phyloP scores from a whole-genome alignment of 2,329 filamentous ascomycete species.

The Fusarium sp. region DNA sequence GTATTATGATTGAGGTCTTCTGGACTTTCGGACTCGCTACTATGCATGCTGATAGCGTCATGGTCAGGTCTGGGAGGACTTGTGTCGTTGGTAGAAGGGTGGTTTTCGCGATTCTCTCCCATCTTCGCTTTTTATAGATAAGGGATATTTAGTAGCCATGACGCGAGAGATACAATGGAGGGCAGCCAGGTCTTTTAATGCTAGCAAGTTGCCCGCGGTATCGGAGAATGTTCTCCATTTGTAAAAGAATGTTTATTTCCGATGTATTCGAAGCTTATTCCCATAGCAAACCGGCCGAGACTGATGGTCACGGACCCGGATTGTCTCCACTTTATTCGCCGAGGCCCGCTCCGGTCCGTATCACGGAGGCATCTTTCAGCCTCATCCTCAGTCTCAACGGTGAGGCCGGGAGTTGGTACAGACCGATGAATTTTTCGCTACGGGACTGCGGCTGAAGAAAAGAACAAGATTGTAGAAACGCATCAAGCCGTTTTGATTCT shows the following conservation, averaged over 20 bases:
- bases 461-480: no score
- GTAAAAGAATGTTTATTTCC: slow-evolving; percentile 40
- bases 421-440: background rate
- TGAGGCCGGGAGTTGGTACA: slow-evolving; percentile 3
- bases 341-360: slow-evolving; percentile 26
- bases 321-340: slow-evolving; percentile 29
- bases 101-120: slow-evolving; percentile 23
- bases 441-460: no score
- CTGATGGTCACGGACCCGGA: slow-evolving; percentile 20
- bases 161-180: slow-evolving; percentile 12
- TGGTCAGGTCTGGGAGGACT: slow-evolving; percentile 18
- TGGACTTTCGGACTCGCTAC: slow-evolving; percentile 19
- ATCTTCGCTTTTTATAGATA: slow-evolving; percentile 23
- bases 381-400: slow-evolving; percentile 13
- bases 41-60: slow-evolving; percentile 19
- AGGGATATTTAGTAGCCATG: slow-evolving; percentile 12
- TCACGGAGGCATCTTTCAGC: slow-evolving; percentile 12
- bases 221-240: slow-evolving; percentile 38
- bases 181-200: slow-evolving; percentile 35
- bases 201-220: slow-evolving; percentile 39
- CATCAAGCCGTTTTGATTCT: background rate
- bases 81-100: slow-evolving; percentile 5
- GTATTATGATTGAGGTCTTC: slow-evolving; percentile 4
- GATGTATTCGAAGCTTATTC: slow-evolving; percentile 37
- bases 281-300: slow-evolving; percentile 26